Conservation (phyloP, 768 basidiomycete species). For the Tricholoma furcatifolium region DNA sequence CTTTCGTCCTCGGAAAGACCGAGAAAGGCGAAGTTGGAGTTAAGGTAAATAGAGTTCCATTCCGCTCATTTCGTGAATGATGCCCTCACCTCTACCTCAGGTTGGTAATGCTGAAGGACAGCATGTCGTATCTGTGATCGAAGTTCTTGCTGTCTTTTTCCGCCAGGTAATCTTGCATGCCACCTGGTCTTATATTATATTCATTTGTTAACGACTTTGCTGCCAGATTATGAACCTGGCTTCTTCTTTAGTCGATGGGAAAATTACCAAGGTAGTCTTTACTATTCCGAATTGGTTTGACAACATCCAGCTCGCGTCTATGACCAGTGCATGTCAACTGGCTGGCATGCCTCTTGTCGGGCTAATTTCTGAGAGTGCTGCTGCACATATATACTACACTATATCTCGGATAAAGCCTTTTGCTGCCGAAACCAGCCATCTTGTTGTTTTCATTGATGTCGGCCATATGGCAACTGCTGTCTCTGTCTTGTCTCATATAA, state of each 20-base stretch:
- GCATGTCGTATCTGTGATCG: neutral
- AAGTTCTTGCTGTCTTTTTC: neutral
- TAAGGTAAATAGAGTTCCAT: neutral
- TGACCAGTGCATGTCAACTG: neutral
- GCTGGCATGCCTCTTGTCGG: neutral
- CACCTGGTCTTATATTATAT: too few relatives aligned
- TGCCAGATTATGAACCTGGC: neutral
- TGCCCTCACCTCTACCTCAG: neutral
- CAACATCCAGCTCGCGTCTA: neutral
- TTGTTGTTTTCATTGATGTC: neutral
- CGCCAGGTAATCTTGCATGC: too few relatives aligned
- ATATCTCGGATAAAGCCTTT: neutral
- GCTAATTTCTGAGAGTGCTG: neutral
- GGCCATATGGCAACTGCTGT: neutral
- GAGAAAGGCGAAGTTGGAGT: neutral
- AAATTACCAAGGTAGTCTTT: neutral
- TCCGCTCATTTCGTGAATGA: neutral
- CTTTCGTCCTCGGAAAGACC: neutral
- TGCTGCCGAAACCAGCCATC: too few relatives aligned
- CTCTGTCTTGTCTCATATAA: neutral
- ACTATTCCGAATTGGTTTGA: neutral
- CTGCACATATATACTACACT: neutral
- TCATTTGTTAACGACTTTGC: neutral
- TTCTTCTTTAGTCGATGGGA: neutral
- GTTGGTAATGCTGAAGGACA: neutral